Percentiles rank a stretch among this genome's conserved stretches.
Evolutionary conservation across 768 basidiomycete species (phyloP).

Genomic region (Russula emetica): DNA sequence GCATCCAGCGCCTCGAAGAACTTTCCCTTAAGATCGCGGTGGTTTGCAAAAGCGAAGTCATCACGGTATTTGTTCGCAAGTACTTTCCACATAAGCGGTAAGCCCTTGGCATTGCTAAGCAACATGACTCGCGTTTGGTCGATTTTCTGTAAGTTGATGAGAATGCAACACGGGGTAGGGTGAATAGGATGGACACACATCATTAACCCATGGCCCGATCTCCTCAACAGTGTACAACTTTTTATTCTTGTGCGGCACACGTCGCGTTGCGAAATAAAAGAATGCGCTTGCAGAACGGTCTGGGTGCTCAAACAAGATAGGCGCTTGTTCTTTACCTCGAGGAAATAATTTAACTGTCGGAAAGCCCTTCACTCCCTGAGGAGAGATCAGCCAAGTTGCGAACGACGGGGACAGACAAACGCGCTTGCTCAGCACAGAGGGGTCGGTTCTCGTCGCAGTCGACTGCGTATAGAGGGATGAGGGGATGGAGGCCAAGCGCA

Average conservation of each 20-base stretch:
- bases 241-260: constrained; percentile 68
- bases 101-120: constrained; percentile 69
- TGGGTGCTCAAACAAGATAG: constrained; percentile 60
- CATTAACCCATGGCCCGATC: constrained; percentile 62
- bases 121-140: constrained; percentile 58
- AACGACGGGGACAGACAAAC: constrained; percentile 7
- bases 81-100: constrained; percentile 77
- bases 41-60: constrained; percentile 56
- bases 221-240: constrained; percentile 53
- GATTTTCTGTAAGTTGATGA: constrained; percentile 33
- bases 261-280: constrained; percentile 68
- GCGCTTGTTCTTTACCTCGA: constrained; percentile 56
- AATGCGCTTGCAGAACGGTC: constrained; percentile 71
- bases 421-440: constrained; percentile 74
- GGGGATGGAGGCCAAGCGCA: constrained; percentile 69
- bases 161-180: background rate
- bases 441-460: constrained; percentile 89
- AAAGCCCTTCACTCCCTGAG: constrained; percentile 78
- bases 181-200: constrained; percentile 43
- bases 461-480: constrained; percentile 87
- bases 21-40: constrained; percentile 62
- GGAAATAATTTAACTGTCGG: constrained; percentile 93
- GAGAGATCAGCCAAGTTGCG: background rate
- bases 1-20: constrained; percentile 54
- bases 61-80: constrained; percentile 68